A percentile compares a stretch with the other conserved stretches of the same genome.
These are phyloP conservation scores for Pythium biforme DNA, from an alignment of 352 stramenopile genomes.

Conservation along the genomic window DNA sequence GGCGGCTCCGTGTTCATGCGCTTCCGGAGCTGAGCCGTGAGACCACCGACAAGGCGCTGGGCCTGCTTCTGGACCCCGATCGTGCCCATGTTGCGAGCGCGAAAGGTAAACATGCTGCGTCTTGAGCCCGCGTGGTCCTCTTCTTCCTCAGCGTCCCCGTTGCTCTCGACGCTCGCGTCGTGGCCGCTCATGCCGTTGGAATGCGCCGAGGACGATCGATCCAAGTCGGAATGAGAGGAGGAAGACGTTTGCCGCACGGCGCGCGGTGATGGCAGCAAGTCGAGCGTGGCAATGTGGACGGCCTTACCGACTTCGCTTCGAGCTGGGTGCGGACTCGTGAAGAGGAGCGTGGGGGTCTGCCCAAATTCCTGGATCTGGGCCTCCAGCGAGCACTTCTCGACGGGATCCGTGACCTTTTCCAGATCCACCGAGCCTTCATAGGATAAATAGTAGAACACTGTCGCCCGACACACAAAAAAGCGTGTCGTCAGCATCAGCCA, in stretches of 20 bases:
- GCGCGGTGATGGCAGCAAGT: constrained; percentile 42
- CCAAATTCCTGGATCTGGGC: constrained; percentile 93
- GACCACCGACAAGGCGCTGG: constrained; percentile 65
- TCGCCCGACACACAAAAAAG: not conserved
- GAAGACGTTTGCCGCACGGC: constrained; percentile 28
- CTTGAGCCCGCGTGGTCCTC: constrained; percentile 18
- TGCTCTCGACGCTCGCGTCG: constrained; percentile 21
- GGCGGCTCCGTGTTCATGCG: constrained; percentile 71
- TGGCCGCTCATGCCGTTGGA: constrained; percentile 22
- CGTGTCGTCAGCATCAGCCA: not conserved
- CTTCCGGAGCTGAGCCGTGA: constrained; percentile 74
- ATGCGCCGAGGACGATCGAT: constrained; percentile 25
- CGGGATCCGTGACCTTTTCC: constrained; percentile 83
- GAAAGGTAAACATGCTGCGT: constrained; percentile 76
- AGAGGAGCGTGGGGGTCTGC: constrained; percentile 84
- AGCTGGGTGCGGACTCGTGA: constrained; percentile 64
- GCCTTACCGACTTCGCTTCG: constrained; percentile 56
- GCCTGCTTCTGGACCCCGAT: constrained; percentile 73
- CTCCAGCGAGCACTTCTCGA: constrained; percentile 93
- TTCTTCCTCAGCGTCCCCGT: constrained; percentile 12
- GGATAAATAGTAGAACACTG: constrained; percentile 89
- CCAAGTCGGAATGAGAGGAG: constrained; percentile 20
- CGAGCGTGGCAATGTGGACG: constrained; percentile 48
- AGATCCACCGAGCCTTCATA: constrained; percentile 88
- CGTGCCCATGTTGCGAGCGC: constrained; percentile 35